A percentile compares a stretch with the other conserved stretches of the same genome.
Conservation (phyloP, 305 asterid genomes). For the Salvia sclarea region DNA sequence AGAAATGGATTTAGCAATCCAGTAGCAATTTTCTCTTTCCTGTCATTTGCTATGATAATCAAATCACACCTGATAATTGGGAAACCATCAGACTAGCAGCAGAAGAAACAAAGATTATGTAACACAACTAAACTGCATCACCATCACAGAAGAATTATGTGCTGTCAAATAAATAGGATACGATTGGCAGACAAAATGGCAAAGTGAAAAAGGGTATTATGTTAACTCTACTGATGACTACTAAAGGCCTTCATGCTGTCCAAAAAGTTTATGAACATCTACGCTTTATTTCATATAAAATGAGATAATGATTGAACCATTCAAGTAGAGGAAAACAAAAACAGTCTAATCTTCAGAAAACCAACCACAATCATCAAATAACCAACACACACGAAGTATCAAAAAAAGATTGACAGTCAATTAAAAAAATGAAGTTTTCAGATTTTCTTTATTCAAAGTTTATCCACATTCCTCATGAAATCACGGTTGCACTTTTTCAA, state of each 20-base stretch:
- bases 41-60: conserved; percentile 70
- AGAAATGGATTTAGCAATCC: conserved; percentile 90
- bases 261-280: background rate
- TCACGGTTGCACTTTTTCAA: conserved; percentile 20
- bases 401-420: background rate
- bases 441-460: background rate
- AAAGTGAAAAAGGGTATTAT: background rate
- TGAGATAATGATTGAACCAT: background rate
- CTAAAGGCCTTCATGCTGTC: background rate
- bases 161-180: background rate
- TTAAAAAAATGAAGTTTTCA: background rate
- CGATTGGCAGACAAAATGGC: background rate
- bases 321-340: background rate
- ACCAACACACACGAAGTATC: background rate
- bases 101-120: background rate
- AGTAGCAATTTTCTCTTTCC: conserved; percentile 85
- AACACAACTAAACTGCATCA: conserved; percentile 20
- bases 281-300: background rate
- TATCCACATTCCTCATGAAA: background rate
- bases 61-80: conserved; percentile 54
- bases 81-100: conserved; percentile 28
- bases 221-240: background rate
- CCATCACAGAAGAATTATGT: conserved; percentile 19
- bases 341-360: background rate
- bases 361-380: conserved; percentile 2